Evolutionary conservation across 257 asterid species (phyloP).

Genomic region (Solanum peruvianum): DNA sequence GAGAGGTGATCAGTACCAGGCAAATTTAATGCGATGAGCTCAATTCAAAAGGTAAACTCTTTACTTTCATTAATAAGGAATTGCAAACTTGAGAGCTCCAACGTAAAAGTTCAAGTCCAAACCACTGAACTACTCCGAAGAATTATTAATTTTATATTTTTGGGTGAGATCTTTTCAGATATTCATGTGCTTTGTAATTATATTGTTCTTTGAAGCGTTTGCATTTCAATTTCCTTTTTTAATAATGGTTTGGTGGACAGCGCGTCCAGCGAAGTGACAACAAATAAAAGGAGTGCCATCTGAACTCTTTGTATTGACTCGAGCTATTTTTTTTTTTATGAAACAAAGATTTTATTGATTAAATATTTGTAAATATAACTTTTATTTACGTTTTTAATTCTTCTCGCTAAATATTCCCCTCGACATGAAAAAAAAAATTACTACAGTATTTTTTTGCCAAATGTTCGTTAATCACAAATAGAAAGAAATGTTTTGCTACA

Average conservation of each 20-base stretch:
- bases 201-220: background rate
- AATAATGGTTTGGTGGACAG: background rate
- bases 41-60: accelerated
- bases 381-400: background rate
- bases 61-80: too few species aligned
- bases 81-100: accelerated
- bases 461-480: background rate
- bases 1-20: too few species aligned
- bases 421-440: background rate
- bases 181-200: background rate
- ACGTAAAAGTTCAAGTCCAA: too few species aligned
- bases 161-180: background rate
- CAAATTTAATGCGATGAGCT: accelerated
- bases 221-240: background rate
- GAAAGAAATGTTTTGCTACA: background rate
- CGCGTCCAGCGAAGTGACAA: background rate
- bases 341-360: background rate
- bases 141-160: background rate
- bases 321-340: background rate
- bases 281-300: background rate
- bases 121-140: too few species aligned
- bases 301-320: background rate
- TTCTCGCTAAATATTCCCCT: background rate
- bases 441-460: background rate
- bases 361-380: background rate